Evolutionary conservation across 495 filamentous ascomycete genomes (phyloP).

Genomic region (Neurospora hispaniola): DNA sequence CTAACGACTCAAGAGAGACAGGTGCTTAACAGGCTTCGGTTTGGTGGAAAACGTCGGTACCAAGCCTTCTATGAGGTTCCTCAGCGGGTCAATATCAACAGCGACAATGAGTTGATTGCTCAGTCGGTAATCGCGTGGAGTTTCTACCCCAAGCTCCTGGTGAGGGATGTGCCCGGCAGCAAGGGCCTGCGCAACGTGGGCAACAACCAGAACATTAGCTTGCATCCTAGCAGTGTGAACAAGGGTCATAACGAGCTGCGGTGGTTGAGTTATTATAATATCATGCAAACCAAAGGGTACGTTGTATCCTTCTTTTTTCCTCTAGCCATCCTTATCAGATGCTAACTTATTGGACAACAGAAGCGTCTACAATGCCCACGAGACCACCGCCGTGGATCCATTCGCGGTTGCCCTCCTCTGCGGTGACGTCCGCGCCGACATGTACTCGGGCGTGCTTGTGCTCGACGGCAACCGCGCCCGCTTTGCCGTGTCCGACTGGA

Average conservation of each 20-base stretch:
- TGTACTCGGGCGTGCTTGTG: slow-evolving; percentile 76
- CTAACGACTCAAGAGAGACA: slow-evolving; percentile 59
- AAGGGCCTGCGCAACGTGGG: slow-evolving; percentile 83
- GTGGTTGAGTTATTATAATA: slow-evolving; percentile 88
- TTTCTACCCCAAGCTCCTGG: slow-evolving; percentile 89
- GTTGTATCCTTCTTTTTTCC: slow-evolving; percentile 7
- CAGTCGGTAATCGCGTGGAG: slow-evolving; percentile 78
- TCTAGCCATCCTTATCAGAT: neutral
- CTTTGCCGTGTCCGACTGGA: slow-evolving; percentile 86
- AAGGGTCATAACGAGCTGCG: slow-evolving; percentile 54
- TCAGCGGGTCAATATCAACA: slow-evolving; percentile 58
- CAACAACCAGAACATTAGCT: slow-evolving; percentile 76
- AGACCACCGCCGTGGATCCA: slow-evolving; percentile 71
- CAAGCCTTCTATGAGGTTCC: slow-evolving; percentile 74
- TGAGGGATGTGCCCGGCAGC: slow-evolving; percentile 51
- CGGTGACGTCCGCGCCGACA: slow-evolving; percentile 76
- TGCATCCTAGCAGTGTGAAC: slow-evolving; percentile 82
- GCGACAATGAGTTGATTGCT: slow-evolving; percentile 63
- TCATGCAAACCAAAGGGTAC: slow-evolving; percentile 81
- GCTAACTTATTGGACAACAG: slow-evolving; percentile 21
- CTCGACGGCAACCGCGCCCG: slow-evolving; percentile 79
- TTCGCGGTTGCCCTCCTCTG: slow-evolving; percentile 76
- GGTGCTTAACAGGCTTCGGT: slow-evolving; percentile 47
- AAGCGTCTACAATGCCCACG: slow-evolving; percentile 71
- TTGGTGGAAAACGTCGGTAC: slow-evolving; percentile 40